Evolutionary conservation across 345 rosid genomes (phyloP), one percentile per base, ranked within the genome.

Genomic region (Raphanus raphanistrum): DNA sequence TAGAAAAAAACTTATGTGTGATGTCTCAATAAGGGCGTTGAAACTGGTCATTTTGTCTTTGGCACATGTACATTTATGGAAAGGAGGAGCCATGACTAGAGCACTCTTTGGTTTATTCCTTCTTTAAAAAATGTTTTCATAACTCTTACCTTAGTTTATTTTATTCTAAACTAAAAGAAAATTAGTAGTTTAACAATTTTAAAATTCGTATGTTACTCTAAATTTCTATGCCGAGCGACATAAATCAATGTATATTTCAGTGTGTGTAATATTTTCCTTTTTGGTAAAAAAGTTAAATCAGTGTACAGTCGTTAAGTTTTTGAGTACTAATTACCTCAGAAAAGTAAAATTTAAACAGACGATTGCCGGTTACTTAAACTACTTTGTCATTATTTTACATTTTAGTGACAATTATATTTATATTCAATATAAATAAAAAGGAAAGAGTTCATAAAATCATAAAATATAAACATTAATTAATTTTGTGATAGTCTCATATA

Each of bases 1-100:
- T 54, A 15, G 21, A 36, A 50, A 66, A 70, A 36, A n/a, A 41
- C 31, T 58, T 25, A 58, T 57, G 62, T 4, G 62, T 9, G 4
- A 25, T 70, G 75, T 52, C 70, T 55, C 66, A 25, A 32, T 32
- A 68, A 68, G 55, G 26, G 64, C 52, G 66, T 55, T 64, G 58
- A 77, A 77, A 38, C 76, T 5, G 76, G 76, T 71, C 52, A 15
- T 71, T 63, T 71, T 77, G 72, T 77, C 72, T 71, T 72, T 10
- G 76, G 71, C 72, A 78, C 72, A 9, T 72, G 81, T 78, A 28
- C 62, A 41, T 4, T 64, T 70, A 26, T 70, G 45, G 65, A 63
- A 63, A 76, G 31, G 58, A 25, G 36, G 35, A 36, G 26, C 66
- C 64, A 70, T 57, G 74, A 70, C 73, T 70, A 55, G 12, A 5